phyloP scores from a whole-genome alignment of 1,139 yeast genomes.

The Zygoascus hellenicus region DNA sequence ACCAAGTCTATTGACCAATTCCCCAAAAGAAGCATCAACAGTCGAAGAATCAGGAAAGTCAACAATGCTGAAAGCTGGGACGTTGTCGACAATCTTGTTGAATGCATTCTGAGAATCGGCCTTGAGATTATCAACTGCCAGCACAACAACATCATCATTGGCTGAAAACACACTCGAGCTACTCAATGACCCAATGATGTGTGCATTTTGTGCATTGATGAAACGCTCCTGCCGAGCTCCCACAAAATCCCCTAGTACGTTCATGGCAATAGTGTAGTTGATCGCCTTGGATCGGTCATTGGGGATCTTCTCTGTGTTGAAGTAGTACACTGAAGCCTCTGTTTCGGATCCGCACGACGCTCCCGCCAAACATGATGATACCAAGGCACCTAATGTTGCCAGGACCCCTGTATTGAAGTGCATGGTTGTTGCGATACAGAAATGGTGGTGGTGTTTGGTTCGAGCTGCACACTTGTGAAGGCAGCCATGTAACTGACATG shows the following conservation, averaged over 20 bases:
- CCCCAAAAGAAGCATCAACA: neutral
- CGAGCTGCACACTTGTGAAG: neutral
- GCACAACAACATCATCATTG: constrained; percentile 17
- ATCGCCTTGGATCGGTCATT: constrained; percentile 9
- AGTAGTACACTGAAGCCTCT: constrained; percentile 8
- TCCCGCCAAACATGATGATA: neutral
- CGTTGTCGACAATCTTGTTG: constrained; percentile 12
- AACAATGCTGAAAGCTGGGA: constrained; percentile 23
- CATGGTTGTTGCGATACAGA: neutral
- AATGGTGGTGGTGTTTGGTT: neutral
- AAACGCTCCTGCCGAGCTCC: constrained; percentile 5
- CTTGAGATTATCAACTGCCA: constrained; percentile 22
- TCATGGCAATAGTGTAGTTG: no score
- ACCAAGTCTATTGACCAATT: neutral
- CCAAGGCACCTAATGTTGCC: neutral
- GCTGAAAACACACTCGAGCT: constrained; percentile 12
- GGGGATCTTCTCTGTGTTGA: constrained; percentile 6
- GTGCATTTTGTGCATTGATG: constrained; percentile 2
- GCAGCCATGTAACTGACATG: neutral
- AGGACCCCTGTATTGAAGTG: neutral
- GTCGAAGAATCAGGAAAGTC: constrained; percentile 16
- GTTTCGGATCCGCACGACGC: constrained; percentile 2
- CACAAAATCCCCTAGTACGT: constrained; percentile 11
- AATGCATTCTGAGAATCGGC: constrained; percentile 3
- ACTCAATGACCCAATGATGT: constrained; percentile 12